Base-by-base conservation (phyloP, 2,329 filamentous ascomycete genomes). In the Sporothrix humicola region DNA sequence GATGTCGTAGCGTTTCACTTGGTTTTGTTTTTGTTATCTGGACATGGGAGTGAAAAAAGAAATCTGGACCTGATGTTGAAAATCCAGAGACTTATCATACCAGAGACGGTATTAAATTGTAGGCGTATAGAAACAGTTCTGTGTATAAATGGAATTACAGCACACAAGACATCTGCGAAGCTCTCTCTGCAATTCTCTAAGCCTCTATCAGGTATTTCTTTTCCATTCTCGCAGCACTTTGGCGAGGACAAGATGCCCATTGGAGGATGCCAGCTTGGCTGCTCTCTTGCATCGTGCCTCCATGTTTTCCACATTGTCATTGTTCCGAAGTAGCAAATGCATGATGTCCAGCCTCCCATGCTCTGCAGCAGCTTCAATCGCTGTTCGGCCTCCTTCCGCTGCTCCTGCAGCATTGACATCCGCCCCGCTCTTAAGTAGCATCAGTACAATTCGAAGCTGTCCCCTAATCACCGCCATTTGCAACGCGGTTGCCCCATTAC, bases 191-290 rank as follows among this genome's bases (percentile, higher is more conserved):
- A n/a, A 20, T 54, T 54, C 52, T 20, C 52, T 8, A 17, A 23
- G 52, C 20, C 8, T 20, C 52, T 54, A 54, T 23, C 52, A 23
- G n/a, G 5, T 23, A 54, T 6, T 17, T n/a, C 17, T 23, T 23
- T 71, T 71, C 63, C 59, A 63, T n/a, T 63, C 59, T 44, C 59
- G 59, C 31, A 63, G 37, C 15, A 63, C 31, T 44, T 20, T 63
- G 59, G 59, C 59, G n/a, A 63, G 15, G 31, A 63, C 59, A 63
- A 9, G 12, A 63, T 63, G 59, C 31, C 59, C 59, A 1, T 46
- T 20, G 26, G 59, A 63, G 26, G 59, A 42, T 17, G 59, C 59
- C 31, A 63, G 59, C 59, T 46, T 20, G 59, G 59, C 59, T 63
- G 59, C 31, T 17, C 31, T 63, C 59, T 42, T 44, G 37, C 59